Base-by-base conservation (phyloP, 2,329 filamentous ascomycete genomes). In the Ophiosphaerella narmari region DNA sequence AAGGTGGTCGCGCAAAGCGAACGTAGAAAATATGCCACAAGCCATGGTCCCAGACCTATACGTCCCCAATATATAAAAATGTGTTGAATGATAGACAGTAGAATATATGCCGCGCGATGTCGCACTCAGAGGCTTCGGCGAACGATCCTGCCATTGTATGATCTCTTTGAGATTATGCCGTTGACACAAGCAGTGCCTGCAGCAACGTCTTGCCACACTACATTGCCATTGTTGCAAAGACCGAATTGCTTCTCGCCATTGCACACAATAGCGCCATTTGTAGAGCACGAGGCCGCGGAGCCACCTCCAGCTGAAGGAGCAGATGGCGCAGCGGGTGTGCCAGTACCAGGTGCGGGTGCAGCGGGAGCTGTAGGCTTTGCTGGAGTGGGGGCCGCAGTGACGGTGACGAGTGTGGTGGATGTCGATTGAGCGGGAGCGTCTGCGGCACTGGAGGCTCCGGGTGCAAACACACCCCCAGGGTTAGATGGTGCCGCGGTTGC, bases 101-200 rank as follows among this genome's bases (percentile, higher is more conserved):
- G 48, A 57, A 52, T 24, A 37, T 51, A 52, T 24, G 43, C 29
- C 13, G n/a, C 24, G 26, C 37, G 23, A 35, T 42, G 12, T 26
- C n/a, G 31, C 37, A 26, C 38, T 42, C 50, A 56, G 40, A 47
- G 16, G 36, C 52, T 51, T 21, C 65, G 63, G 42, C 65, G 67
- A 13, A 64, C 64, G 44, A 70, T 47, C 31, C 70, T 66, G 18
- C 67, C 67, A 39, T 66, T 62, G 61, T 65, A 66, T 7, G 55
- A 55, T 29, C 68, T 62, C 63, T 70, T 71, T 26, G 54, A 43
- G 50, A 79, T 76, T 44, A 60, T 55, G 13, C 77, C 77, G 52
- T 76, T 71, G 43, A 52, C 50, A 63, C 78, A 80, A 1, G 67
- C 67, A 1, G 77, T 80, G 16, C 77, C 78, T 7, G 72, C 58